Conservation (phyloP, 257 asterid species). For the Mentha longifolia region DNA sequence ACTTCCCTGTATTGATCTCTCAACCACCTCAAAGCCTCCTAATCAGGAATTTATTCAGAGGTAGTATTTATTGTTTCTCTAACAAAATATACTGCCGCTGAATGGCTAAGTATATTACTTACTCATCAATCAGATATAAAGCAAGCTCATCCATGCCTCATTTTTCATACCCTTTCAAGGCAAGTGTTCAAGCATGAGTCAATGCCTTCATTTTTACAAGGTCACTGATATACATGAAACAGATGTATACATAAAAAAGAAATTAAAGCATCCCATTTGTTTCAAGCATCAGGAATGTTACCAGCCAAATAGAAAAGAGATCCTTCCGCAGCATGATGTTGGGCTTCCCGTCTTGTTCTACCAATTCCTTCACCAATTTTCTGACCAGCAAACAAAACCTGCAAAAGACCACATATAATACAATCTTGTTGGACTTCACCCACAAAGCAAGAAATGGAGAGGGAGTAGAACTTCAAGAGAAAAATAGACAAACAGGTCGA, state of each 20-base stretch:
- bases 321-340: constrained; percentile 70
- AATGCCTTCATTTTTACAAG: constrained; percentile 1
- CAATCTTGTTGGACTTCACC: constrained; percentile 16
- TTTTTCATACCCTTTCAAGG: constrained; percentile 11
- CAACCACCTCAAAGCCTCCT: background rate
- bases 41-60: background rate
- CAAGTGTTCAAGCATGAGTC: constrained; percentile 10
- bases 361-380: constrained; percentile 89
- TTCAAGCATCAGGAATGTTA: constrained; percentile 41
- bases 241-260: constrained; percentile 1
- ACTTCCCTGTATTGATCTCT: background rate
- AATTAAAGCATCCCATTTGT: constrained; percentile 18
- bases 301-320: constrained; percentile 89
- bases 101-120: background rate
- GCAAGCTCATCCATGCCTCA: background rate
- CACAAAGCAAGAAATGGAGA: background rate
- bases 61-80: background rate
- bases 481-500: background rate
- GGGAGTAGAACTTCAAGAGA: constrained; percentile 25
- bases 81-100: background rate
- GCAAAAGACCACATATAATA: constrained; percentile 37
- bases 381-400: constrained; percentile 90
- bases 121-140: constrained; percentile 8
- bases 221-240: background rate
- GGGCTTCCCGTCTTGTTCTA: constrained; percentile 93